Conservation (phyloP, 2,329 filamentous ascomycete genomes). For the Chaetoscypha palmicola region DNA sequence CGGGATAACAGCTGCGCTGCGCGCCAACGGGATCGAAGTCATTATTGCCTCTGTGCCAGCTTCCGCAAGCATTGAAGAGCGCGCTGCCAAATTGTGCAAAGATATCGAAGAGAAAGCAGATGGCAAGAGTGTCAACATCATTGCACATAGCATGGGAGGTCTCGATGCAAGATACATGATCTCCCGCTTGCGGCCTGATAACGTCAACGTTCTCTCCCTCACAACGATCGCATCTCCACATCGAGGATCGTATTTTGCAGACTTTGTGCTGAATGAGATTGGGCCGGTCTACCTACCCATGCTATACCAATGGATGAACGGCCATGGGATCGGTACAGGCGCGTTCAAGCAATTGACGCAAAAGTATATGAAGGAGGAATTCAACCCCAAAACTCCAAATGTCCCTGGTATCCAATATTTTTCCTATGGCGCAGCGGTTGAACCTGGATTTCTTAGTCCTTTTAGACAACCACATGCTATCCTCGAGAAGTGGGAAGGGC, state of each 20-base stretch:
- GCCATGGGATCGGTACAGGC: constrained; percentile 47
- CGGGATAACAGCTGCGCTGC: constrained; percentile 53
- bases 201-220: constrained; percentile 37
- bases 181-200: constrained; percentile 42
- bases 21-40: constrained; percentile 46
- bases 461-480: constrained; percentile 49
- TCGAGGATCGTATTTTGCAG: constrained; percentile 41
- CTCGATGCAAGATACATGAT: constrained; percentile 61
- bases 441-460: constrained; percentile 57
- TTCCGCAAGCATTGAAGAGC: constrained; percentile 52
- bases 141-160: constrained; percentile 64
- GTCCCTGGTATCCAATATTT: constrained; percentile 49
- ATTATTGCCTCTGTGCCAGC: constrained; percentile 56
- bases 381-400: constrained; percentile 53
- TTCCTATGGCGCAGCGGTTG: constrained; percentile 51
- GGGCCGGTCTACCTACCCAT: constrained; percentile 44
- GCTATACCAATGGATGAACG: constrained; percentile 45
- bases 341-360: constrained; percentile 56
- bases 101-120: constrained; percentile 43
- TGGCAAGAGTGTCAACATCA: constrained; percentile 63
- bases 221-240: constrained; percentile 35
- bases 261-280: constrained; percentile 44
- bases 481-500: constrained; percentile 45
- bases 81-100: constrained; percentile 49
- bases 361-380: constrained; percentile 49